Base-by-base conservation (phyloP, 129 eudicot species). In the Centella asiatica region DNA sequence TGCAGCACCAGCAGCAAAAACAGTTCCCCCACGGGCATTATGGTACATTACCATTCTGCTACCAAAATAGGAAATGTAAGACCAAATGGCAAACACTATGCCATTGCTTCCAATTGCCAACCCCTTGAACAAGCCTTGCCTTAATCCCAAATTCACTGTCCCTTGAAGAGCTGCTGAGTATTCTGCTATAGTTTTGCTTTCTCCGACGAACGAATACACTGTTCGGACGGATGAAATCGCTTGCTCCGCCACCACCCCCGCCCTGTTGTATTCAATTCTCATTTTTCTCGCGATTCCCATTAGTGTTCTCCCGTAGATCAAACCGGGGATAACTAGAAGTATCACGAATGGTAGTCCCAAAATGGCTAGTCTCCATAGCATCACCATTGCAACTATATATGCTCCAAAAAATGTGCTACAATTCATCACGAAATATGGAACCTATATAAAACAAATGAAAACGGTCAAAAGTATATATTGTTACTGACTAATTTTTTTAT, bases 1-100 rank as follows among this genome's bases (percentile, higher is more conserved):
- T 18, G 71, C 65, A 63, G 75, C 74, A 3, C 80, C 71, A 31
- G 69, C 80, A 1, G 61, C 66, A 48, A 62, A 75, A 8, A 65
- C 66, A 5, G 80, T 75, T 40, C 80, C 80, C 11, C 80, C 80
- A 26, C 22, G 22, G 32, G 66, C 67, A 33, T 69, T 68, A 57
- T 75, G 66, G 54, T 75, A 63, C 71, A 75, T 75, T 62, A 75
- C 71, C 80, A 75, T 7, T 69, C 80, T 58, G 55, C 80, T 69
- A 18, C 80, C 80, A 28, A 63, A 75, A 46, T 75, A 75, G 10
- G 67, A 27, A 71, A 75, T 62, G 50, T 69, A 69, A 9, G 80
- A 37, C 80, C 75, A 75, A 46, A 75, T 69, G 18, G 80, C 80
- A 50, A 61, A 75, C 0, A 57, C 66, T 5, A 75, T 29, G 28